Percentiles rank a stretch among this genome's conserved stretches.
phyloP scores from a whole-genome alignment of 2,329 filamentous ascomycete species.

The Pezicula carpinea region DNA sequence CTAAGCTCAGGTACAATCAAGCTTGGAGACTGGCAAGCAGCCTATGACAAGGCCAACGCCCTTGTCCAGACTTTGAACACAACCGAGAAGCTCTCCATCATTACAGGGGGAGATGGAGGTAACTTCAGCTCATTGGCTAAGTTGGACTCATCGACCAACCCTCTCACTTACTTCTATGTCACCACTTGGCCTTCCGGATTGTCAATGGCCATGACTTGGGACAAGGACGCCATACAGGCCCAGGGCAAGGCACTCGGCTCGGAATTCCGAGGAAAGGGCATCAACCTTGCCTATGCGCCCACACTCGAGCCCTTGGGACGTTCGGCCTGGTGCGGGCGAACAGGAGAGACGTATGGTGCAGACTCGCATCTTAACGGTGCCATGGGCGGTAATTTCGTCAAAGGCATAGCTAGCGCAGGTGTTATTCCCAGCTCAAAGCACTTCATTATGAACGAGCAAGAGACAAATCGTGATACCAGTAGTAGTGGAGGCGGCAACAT shows the following conservation, averaged over 20 bases:
- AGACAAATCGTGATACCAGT: slow-evolving; percentile 1
- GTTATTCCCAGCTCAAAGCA: slow-evolving; percentile 7
- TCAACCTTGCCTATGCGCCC: slow-evolving; percentile 18
- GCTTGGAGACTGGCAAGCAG: slow-evolving; percentile 18
- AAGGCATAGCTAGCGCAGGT: slow-evolving; percentile 2
- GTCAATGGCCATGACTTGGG: slow-evolving; percentile 24
- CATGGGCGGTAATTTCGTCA: slow-evolving; percentile 3
- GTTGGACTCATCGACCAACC: slow-evolving; percentile 17
- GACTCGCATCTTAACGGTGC: slow-evolving; percentile 17
- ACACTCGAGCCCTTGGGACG: slow-evolving; percentile 24
- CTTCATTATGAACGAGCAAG: slow-evolving; percentile 6
- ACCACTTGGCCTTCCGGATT: slow-evolving; percentile 24
- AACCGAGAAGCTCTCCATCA: slow-evolving; percentile 32
- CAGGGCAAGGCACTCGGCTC: slow-evolving; percentile 3
- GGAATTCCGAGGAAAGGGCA: slow-evolving; percentile 18
- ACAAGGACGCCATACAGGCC: slow-evolving; percentile 13
- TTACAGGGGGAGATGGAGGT: slow-evolving; percentile 33
- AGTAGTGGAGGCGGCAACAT: not conserved
- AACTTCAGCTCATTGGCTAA: slow-evolving; percentile 14
- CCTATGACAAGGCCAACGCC: slow-evolving; percentile 23
- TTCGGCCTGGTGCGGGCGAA: slow-evolving; percentile 20
- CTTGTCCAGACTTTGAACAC: slow-evolving; percentile 31
- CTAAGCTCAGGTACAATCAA: slow-evolving; percentile 13
- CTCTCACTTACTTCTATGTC: slow-evolving; percentile 22
- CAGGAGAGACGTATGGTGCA: slow-evolving; percentile 19